phyloP scores from a whole-genome alignment of 176 grass and related monocot species.

The Cocos nucifera region DNA sequence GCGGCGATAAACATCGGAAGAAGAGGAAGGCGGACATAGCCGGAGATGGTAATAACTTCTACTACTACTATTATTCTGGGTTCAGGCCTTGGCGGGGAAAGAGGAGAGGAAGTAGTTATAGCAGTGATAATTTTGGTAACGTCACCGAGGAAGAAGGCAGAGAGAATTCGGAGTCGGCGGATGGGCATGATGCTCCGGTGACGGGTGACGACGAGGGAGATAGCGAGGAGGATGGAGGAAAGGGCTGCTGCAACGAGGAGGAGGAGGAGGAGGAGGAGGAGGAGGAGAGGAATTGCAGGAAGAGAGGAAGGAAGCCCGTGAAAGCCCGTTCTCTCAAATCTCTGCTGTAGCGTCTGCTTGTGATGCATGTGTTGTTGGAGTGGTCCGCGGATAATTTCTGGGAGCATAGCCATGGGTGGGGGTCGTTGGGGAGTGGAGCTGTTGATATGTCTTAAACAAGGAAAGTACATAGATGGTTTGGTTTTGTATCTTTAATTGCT shows the following conservation, averaged over 20 bases:
- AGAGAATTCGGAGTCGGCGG: neutral
- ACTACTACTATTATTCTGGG: constrained; percentile 3
- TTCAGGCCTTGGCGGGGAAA: neutral
- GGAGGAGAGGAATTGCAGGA: constrained; percentile 5
- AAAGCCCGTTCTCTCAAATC: constrained; percentile 53
- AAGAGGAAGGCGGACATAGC: neutral
- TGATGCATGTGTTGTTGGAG: neutral
- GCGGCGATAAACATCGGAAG: neutral
- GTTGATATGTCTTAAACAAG: no score
- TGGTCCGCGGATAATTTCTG: no score
- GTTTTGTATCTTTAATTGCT: no score
- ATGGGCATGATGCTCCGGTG: neutral
- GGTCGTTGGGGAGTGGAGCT: no score
- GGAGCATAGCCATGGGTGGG: no score
- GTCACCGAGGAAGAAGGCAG: neutral
- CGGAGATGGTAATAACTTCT: neutral
- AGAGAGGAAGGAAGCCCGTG: constrained; percentile 43
- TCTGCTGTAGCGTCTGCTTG: constrained; percentile 14
- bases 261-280: constrained; percentile 1
- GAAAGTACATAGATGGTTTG: no score
- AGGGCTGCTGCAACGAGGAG: neutral
- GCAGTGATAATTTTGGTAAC: neutral
- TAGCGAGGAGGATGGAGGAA: constrained; percentile 9
- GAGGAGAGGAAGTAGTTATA: neutral
- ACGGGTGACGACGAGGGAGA: constrained; percentile 20